Evolutionary conservation across 768 basidiomycete genomes (phyloP), one percentile per base, ranked within the genome.

Genomic region (Tricholoma flavovirens): DNA sequence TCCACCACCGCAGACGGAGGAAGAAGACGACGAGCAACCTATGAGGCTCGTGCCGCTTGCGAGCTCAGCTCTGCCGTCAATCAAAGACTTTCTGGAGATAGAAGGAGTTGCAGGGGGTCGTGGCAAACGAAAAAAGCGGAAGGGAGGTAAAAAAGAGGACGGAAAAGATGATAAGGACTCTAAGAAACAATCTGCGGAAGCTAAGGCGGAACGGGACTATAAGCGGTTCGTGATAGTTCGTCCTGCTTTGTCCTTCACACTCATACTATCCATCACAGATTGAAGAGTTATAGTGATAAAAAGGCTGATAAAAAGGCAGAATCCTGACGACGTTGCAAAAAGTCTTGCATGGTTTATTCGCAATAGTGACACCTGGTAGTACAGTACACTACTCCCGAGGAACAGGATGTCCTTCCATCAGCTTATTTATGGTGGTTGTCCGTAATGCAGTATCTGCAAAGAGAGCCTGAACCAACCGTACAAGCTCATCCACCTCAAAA

Each of bases 391-490:
- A 64, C 26, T 59, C 58, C 32, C 57, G 56, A 46, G 62, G 56
- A 19, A 62, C 55, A 50, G 86, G 80, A 68, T 87, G 86, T 17
- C 86, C 85, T 42, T 71, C 75, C 65, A 78, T 70, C 38, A 94
- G 71, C 72, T 86, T 92, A 59, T 84, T 83, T 63, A 97, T 87
- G 4, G 89, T 90, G 60, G 80, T 85, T 53, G 90, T 82, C 71
- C 95, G 81, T 67, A 93, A 71, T 35, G 82, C 78, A 9, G 89
- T 92, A 68, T 96, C 93, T 22, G 92, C 87, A 67, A 98, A 98
- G 48, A 98, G 76, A 0, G 93, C 93, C 40, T 79, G 78, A 24
- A 97, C 82, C n/a, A 98, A 78, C 60, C 78, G 77, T 40, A 86
- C 83, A 4, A 98, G 75, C 69, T 98, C 95, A 26, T 88, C 82